These are phyloP conservation scores for Flagelloscypha sp. DNA, from an alignment of 768 basidiomycete genomes.

Conservation along the genomic window DNA sequence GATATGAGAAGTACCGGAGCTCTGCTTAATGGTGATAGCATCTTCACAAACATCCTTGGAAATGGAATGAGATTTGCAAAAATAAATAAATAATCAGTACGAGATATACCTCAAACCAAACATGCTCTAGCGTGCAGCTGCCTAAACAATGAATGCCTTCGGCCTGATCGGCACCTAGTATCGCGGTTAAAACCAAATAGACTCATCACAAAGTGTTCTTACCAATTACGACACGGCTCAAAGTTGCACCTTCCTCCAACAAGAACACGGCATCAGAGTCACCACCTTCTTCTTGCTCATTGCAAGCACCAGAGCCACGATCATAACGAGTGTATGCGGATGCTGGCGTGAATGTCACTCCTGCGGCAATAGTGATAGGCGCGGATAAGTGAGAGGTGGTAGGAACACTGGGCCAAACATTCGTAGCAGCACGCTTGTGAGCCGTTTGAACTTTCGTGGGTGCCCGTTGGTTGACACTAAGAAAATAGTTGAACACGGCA, in stretches of 20 bases:
- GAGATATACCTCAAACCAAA: conserved; percentile 15
- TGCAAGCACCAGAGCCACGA: conserved; percentile 1
- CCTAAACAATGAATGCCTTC: conserved; percentile 13
- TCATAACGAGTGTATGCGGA: conserved; percentile 24
- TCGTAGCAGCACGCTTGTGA: conserved; percentile 28
- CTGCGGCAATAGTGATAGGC: conserved; percentile 25
- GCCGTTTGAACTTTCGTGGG: too few relatives aligned
- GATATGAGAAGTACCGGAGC: conserved; percentile 18
- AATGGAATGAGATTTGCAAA: too few relatives aligned
- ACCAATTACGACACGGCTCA: conserved; percentile 32
- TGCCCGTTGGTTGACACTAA: too few relatives aligned
- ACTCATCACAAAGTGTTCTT: too few relatives aligned
- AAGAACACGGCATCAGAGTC: conserved; percentile 33
- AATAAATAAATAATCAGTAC: conserved; percentile 1
- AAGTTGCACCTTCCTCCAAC: conserved; percentile 30
- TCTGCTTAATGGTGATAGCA: conserved; percentile 27
- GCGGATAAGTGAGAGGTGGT: conserved; percentile 27
- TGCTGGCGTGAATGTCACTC: conserved; percentile 27
- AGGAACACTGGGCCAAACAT: conserved; percentile 26
- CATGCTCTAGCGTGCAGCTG: conserved; percentile 10
- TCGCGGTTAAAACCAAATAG: not conserved
- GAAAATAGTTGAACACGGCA: too few relatives aligned
- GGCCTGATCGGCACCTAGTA: conserved; percentile 14
- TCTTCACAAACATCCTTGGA: conserved; percentile 31
- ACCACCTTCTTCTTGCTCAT: conserved; percentile 15